Percentiles rank a stretch among this genome's conserved stretches.
Evolutionary conservation across 202 grass and related monocot species (phyloP).

Genomic region (Saccharum hybrid): DNA sequence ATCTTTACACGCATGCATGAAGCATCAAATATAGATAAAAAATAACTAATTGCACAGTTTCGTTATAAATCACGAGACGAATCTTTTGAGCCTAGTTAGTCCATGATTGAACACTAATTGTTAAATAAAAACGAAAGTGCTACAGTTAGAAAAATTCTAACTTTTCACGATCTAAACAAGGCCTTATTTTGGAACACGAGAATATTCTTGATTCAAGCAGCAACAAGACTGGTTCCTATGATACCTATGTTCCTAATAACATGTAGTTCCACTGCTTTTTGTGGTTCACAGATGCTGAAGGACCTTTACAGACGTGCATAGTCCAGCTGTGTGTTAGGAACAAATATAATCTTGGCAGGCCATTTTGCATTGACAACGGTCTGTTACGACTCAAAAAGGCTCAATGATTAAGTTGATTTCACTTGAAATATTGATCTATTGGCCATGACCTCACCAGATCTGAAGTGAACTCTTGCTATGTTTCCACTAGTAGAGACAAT

Average conservation of each 20-base stretch:
- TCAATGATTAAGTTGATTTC: not conserved
- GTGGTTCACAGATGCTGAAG: not conserved
- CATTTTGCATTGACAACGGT: not conserved
- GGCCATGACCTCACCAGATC: not conserved
- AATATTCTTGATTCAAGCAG: not conserved
- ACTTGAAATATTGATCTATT: conserved; percentile 9
- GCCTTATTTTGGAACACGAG: no score
- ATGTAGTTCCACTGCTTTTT: not conserved
- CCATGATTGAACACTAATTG: no score
- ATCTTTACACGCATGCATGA: no score
- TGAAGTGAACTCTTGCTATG: conserved; percentile 2
- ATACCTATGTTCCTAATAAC: not conserved
- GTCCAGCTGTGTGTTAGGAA: not conserved
- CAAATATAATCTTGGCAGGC: not conserved
- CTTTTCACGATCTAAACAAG: no score
- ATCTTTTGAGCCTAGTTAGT: no score
- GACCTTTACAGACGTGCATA: not conserved
- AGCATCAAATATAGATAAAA: no score
- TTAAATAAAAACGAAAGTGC: no score
- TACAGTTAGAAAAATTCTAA: no score
- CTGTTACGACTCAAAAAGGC: not conserved
- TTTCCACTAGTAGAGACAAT: not conserved
- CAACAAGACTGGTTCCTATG: not conserved
- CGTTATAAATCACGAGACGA: no score
- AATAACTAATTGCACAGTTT: no score